A percentile compares a stretch with the other conserved stretches of the same genome.
These are phyloP conservation scores for Chlorella sp. DNA, from an alignment of 139 green algal genomes.

Conservation along the genomic window DNA sequence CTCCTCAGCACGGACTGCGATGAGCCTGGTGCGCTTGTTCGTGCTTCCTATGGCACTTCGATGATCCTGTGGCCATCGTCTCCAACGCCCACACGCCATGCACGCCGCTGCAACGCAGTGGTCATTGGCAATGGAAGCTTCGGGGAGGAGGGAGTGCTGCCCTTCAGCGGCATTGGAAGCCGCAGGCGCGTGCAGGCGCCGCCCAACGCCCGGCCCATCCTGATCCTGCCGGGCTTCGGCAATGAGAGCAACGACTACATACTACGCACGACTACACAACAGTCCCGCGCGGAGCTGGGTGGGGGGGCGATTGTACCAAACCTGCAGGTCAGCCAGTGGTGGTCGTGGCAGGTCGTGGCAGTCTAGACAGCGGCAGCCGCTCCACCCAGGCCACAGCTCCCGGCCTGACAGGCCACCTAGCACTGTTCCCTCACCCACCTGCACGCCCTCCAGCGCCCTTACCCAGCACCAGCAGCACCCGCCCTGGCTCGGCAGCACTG, in stretches of 20 bases:
- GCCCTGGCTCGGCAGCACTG: background rate
- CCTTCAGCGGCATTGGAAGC: background rate
- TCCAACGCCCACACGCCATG: too few species aligned
- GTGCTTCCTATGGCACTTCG: too few species aligned
- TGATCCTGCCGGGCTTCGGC: background rate
- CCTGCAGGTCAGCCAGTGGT: background rate
- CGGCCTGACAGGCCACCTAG: background rate
- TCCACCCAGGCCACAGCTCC: background rate
- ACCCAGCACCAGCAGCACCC: too few species aligned
- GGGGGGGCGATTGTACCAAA: background rate
- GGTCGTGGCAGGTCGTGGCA: background rate
- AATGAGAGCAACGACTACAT: background rate
- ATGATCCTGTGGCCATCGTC: too few species aligned
- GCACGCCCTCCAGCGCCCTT: too few species aligned
- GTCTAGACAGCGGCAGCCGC: background rate
- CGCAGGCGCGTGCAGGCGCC: background rate
- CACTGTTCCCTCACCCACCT: too few species aligned
- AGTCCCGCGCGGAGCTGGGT: background rate
- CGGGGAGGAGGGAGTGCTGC: too few species aligned
- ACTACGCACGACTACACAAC: background rate
- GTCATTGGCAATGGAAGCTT: too few species aligned
- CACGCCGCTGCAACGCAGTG: too few species aligned
- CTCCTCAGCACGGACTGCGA: too few species aligned
- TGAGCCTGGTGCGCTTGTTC: too few species aligned
- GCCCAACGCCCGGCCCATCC: background rate